phyloP scores from a whole-genome alignment of 192 early-diverging fungal species.

The Coemansia furcata region DNA sequence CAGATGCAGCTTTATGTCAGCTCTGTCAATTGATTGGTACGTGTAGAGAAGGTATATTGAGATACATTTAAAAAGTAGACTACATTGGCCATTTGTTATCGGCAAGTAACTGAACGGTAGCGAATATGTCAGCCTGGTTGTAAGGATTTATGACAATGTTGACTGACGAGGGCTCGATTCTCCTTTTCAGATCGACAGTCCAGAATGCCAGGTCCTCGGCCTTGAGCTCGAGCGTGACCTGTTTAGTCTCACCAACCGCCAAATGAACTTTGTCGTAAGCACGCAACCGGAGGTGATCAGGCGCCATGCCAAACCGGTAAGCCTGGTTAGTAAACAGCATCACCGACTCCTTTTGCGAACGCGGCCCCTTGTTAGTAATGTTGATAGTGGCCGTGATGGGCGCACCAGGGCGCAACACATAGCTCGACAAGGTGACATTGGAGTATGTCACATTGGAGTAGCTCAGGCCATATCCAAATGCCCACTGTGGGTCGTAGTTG shows the following conservation, averaged over 20 bases:
- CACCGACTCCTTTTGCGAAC: conserved; percentile 56
- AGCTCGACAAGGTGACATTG: conserved; percentile 38
- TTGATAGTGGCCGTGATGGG: conserved; percentile 32
- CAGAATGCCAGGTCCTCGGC: conserved; percentile 44
- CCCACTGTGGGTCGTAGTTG: conserved; percentile 54
- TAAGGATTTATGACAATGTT: conserved; percentile 34
- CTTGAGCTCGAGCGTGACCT: conserved; percentile 41
- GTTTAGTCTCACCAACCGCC: conserved; percentile 42
- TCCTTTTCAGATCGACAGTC: conserved; percentile 19
- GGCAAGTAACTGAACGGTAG: background rate
- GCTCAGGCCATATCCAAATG: conserved; percentile 59
- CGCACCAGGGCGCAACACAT: background rate
- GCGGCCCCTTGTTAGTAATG: conserved; percentile 50
- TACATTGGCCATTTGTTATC: too few relatives aligned
- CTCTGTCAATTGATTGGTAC: too few relatives aligned
- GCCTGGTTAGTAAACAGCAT: conserved; percentile 59
- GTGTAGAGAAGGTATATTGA: too few relatives aligned
- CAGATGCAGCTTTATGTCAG: too few relatives aligned
- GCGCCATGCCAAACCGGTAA: conserved; percentile 53
- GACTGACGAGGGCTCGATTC: conserved; percentile 34
- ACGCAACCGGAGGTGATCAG: conserved; percentile 56
- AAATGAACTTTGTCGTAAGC: conserved; percentile 55
- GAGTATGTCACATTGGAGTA: conserved; percentile 57
- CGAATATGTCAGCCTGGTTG: conserved; percentile 8
- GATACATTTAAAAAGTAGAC: too few relatives aligned